phyloP scores from a whole-genome alignment of 306 rosid species.

The Clitoria ternatea region DNA sequence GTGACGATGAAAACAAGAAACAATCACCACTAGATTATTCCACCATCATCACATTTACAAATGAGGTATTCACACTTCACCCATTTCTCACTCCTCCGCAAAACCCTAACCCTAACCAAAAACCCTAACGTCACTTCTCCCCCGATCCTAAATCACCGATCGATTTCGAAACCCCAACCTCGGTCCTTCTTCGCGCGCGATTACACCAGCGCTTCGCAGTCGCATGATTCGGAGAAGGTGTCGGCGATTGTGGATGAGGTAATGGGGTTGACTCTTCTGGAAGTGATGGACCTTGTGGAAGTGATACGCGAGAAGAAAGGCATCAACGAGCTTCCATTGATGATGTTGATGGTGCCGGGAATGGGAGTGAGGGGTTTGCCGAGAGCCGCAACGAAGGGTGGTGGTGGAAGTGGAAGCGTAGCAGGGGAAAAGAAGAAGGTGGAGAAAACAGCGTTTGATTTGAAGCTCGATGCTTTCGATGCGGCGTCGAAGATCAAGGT shows the following conservation, averaged over 20 bases:
- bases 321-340: conserved; percentile 64
- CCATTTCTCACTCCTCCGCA: conserved; percentile 33
- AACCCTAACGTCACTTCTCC: conserved; percentile 29
- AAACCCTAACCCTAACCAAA: conserved; percentile 34
- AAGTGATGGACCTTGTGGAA: conserved; percentile 68
- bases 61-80: conserved; percentile 56
- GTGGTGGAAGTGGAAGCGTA: background rate
- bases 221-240: conserved; percentile 41
- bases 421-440: conserved; percentile 50
- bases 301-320: conserved; percentile 63
- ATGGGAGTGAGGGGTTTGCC: conserved; percentile 48
- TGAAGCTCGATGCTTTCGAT: conserved; percentile 77
- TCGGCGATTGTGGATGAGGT: conserved; percentile 63
- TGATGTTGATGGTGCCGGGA: conserved; percentile 82
- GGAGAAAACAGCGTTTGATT: conserved; percentile 76
- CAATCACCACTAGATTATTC: background rate
- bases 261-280: conserved; percentile 54
- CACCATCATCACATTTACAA: background rate
- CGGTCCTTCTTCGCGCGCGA: background rate
- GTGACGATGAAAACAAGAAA: background rate
- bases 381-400: conserved; percentile 35
- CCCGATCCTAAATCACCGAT: background rate
- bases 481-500: conserved; percentile 75
- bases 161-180: background rate
- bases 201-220: conserved; percentile 31